These are phyloP conservation scores for Thozetella sp. DNA, from an alignment of 495 filamentous ascomycete genomes.

Conservation along the genomic window DNA sequence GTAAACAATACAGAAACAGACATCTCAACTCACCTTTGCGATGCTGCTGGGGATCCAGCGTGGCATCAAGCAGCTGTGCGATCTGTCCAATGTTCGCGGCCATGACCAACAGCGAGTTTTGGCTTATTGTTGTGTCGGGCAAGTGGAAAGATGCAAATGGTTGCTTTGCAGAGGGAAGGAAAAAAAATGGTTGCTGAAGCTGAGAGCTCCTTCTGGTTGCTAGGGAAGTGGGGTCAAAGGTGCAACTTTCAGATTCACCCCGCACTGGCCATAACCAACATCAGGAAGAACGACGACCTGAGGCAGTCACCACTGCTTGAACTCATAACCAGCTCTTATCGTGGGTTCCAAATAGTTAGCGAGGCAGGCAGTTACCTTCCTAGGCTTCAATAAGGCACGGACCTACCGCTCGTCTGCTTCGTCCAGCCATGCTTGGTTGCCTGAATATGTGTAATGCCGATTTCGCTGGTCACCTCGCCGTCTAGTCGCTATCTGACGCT, in stretches of 20 bases:
- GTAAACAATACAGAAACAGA: neutral
- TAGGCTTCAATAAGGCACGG: no score
- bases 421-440: no score
- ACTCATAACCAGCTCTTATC: no score
- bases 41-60: constrained; percentile 80
- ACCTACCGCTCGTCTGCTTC: no score
- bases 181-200: neutral
- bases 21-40: constrained; percentile 72
- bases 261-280: no score
- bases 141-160: constrained; percentile 6
- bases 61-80: constrained; percentile 80
- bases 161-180: neutral
- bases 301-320: no score
- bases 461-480: no score
- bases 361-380: no score
- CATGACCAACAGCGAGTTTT: constrained; percentile 54
- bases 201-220: neutral
- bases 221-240: neutral
- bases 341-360: no score
- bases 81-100: constrained; percentile 72
- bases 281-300: no score
- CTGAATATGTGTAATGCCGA: no score
- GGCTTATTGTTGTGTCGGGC: neutral
- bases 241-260: neutral
- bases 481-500: no score